Percentiles rank a stretch among this genome's conserved stretches.
These are phyloP conservation scores for Vicia villosa DNA, from an alignment of 306 rosid genomes.

Conservation along the genomic window DNA sequence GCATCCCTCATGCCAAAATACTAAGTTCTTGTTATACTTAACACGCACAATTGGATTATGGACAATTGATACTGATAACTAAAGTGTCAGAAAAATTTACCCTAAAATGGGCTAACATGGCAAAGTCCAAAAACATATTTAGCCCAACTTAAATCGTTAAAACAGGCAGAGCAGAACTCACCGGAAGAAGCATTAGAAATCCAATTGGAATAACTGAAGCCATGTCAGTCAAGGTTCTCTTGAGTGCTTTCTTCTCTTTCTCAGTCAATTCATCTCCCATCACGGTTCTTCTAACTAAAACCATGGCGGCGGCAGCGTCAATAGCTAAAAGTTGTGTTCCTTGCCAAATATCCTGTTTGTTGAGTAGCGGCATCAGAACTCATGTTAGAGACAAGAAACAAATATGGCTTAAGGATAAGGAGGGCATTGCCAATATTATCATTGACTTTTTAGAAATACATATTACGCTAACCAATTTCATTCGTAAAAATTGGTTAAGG, in stretches of 20 bases:
- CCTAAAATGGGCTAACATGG: background rate
- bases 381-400: slow-evolving; percentile 30
- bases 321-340: slow-evolving; percentile 94
- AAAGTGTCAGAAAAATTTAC: background rate
- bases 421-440: slow-evolving; percentile 14
- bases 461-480: background rate
- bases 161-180: slow-evolving; percentile 46
- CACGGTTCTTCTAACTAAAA: slow-evolving; percentile 74
- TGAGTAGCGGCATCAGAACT: slow-evolving; percentile 27
- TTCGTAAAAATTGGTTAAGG: background rate
- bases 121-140: background rate
- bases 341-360: slow-evolving; percentile 93
- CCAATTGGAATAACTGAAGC: slow-evolving; percentile 96
- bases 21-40: no score
- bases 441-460: slow-evolving; percentile 2
- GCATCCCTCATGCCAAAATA: no score
- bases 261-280: slow-evolving; percentile 84
- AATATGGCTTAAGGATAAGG: background rate
- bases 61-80: no score
- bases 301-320: slow-evolving; percentile 79
- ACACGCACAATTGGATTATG: no score
- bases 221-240: slow-evolving; percentile 85
- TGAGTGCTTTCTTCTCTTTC: slow-evolving; percentile 84
- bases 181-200: slow-evolving; percentile 95
- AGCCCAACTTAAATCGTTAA: slow-evolving; percentile 7